Percentiles rank a stretch among this genome's conserved stretches.
Evolutionary conservation across 192 early-diverging fungal genomes (phyloP).

Genomic region (Coemansia sp.): DNA sequence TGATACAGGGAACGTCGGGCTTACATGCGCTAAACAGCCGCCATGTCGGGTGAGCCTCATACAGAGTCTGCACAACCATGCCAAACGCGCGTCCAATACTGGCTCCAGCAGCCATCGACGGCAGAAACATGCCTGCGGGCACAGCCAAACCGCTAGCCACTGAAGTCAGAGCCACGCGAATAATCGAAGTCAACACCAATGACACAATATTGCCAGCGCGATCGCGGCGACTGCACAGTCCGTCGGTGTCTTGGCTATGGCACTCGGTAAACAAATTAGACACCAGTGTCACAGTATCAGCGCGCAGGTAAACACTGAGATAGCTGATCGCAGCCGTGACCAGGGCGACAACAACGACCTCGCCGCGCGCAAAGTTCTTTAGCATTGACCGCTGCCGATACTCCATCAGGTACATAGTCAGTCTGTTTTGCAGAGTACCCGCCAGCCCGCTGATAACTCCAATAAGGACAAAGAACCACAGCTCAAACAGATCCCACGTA

Average conservation of each 20-base stretch:
- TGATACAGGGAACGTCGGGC: conserved; percentile 83
- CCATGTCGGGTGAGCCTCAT: conserved; percentile 60
- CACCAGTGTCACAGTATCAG: conserved; percentile 58
- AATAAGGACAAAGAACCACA: conserved; percentile 81
- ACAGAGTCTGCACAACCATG: conserved; percentile 71
- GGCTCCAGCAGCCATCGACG: conserved; percentile 88
- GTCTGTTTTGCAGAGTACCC: conserved; percentile 43
- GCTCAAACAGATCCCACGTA: conserved; percentile 92
- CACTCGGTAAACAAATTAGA: conserved; percentile 64
- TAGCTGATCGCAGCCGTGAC: conserved; percentile 56
- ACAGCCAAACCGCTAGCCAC: conserved; percentile 76
- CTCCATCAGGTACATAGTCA: conserved; percentile 46
- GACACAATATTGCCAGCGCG: conserved; percentile 47
- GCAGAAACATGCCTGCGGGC: conserved; percentile 83
- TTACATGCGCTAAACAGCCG: conserved; percentile 68
- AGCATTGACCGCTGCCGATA: conserved; percentile 44
- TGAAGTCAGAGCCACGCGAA: conserved; percentile 68
- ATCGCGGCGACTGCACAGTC: conserved; percentile 48
- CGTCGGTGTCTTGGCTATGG: conserved; percentile 39
- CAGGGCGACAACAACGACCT: conserved; percentile 55
- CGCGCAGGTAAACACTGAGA: conserved; percentile 54
- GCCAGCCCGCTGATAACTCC: conserved; percentile 72
- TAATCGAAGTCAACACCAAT: conserved; percentile 62
- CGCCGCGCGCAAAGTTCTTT: conserved; percentile 51
- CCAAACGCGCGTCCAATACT: conserved; percentile 93